Conservation (phyloP, 2,329 filamentous ascomycete genomes). For the Aspergillus sp. region DNA sequence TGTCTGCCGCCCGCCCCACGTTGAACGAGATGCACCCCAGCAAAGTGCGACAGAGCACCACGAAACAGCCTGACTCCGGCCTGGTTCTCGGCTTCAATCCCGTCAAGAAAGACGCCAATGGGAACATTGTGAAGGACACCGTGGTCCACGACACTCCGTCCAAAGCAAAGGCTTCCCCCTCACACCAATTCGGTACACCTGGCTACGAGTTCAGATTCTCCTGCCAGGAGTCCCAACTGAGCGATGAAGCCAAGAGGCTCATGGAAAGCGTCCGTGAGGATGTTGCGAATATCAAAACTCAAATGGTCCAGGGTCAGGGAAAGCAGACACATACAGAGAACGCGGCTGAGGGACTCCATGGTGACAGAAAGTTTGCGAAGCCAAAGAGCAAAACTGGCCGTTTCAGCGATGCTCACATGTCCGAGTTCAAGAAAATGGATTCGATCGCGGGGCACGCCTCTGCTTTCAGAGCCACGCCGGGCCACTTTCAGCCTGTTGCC, state of each 20-base stretch:
- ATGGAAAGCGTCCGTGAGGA: constrained; percentile 63
- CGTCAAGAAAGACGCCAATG: constrained; percentile 44
- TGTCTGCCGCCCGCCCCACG: constrained; percentile 59
- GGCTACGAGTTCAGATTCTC: constrained; percentile 39
- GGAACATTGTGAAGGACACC: constrained; percentile 24
- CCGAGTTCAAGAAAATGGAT: constrained; percentile 94
- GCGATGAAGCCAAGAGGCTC: constrained; percentile 45
- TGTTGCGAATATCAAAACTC: constrained; percentile 59
- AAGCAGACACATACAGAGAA: constrained; percentile 42
- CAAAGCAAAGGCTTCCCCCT: constrained; percentile 27
- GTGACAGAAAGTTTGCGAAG: constrained; percentile 63
- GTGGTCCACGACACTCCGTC: constrained; percentile 32
- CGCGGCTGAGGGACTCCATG: constrained; percentile 34
- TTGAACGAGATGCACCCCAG: constrained; percentile 85
- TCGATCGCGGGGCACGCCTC: constrained; percentile 84
- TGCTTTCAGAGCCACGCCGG: constrained; percentile 48
- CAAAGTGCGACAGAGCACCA: constrained; percentile 64
- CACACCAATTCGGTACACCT: constrained; percentile 32
- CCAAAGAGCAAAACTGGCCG: constrained; percentile 69
- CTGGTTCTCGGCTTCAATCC: constrained; percentile 74
- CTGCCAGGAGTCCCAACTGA: constrained; percentile 36
- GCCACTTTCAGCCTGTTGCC: constrained; percentile 31
- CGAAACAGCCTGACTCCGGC: constrained; percentile 67
- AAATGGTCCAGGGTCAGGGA: constrained; percentile 55
- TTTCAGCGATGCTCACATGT: constrained; percentile 77